Evolutionary conservation across 2,329 filamentous ascomycete species (phyloP).

Genomic region (Bipolaris zeicola): DNA sequence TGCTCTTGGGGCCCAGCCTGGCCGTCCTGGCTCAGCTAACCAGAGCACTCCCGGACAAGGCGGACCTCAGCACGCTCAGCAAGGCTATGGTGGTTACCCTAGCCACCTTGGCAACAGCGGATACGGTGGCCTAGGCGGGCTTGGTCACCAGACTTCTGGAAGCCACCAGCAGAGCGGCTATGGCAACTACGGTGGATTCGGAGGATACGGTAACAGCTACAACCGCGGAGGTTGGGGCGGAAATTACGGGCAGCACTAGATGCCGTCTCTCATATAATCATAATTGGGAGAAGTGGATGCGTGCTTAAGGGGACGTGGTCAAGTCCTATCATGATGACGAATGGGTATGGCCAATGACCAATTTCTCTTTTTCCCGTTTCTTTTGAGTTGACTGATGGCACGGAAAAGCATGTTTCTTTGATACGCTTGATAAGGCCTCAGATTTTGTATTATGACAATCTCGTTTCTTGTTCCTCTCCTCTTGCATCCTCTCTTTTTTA

Average conservation of each 20-base stretch:
- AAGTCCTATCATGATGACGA: slow-evolving; percentile 29
- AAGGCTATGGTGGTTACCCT: slow-evolving; percentile 63
- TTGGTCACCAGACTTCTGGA: slow-evolving; percentile 56
- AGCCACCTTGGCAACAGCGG: slow-evolving; percentile 56
- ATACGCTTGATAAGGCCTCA: slow-evolving; percentile 31
- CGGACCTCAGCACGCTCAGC: slow-evolving; percentile 61
- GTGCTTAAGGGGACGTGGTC: slow-evolving; percentile 24
- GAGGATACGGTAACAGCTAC: slow-evolving; percentile 49
- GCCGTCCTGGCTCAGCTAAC: slow-evolving; percentile 66
- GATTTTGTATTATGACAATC: slow-evolving; percentile 44
- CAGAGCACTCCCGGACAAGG: slow-evolving; percentile 62
- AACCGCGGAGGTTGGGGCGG: slow-evolving; percentile 57
- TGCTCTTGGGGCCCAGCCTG: slow-evolving; percentile 62
- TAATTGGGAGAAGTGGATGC: slow-evolving; percentile 10
- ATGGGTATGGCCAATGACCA: slow-evolving; percentile 32
- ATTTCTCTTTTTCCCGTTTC: slow-evolving; percentile 24
- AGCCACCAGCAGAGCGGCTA: slow-evolving; percentile 53
- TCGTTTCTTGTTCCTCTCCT: slow-evolving; percentile 33
- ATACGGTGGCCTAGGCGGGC: slow-evolving; percentile 61
- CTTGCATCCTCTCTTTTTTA: slow-evolving; percentile 43
- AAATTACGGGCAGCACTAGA: slow-evolving; percentile 53
- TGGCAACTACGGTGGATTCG: slow-evolving; percentile 51
- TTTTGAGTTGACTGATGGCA: slow-evolving; percentile 32
- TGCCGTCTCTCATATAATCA: not conserved
- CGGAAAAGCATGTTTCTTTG: slow-evolving; percentile 34